Evolutionary conservation across 202 grass and related monocot genomes (phyloP), one percentile per base, ranked within the genome.

Genomic region (Digitaria exilis): DNA sequence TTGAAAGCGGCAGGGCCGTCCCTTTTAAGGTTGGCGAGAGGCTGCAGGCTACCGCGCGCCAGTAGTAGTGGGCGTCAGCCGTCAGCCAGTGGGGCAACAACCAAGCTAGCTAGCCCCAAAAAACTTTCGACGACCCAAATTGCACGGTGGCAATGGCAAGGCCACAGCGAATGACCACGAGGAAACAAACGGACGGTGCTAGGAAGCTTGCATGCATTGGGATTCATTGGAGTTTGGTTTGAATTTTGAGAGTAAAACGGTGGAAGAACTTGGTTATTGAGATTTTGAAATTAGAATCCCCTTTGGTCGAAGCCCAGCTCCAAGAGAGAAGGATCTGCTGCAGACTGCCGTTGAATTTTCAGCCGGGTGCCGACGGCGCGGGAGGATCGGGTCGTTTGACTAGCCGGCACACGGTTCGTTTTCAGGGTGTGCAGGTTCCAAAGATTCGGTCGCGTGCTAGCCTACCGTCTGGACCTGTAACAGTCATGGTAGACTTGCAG

Each of bases 1-100:
- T 85, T 85, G 77, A 39, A 80, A 71, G 82, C 56, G 82, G 52
- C 29, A 21, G 77, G 72, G 64, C 55, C 35, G 87, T 77, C 82
- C 71, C 76, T 85, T 89, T 89, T 81, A 81, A 77, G 82, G 54
- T 56, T 77, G 71, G 63, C 41, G 51, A 60, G 68, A 69, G 19
- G 75, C n/a, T n/a, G n/a, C n/a, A n/a, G n/a, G n/a, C 56, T 54
- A 9, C 54, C 5, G 39, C 28, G 30, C 43, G n/a, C 30, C 34
- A 4, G 39, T 30, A 6, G 18, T 34, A 46, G 48, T 84, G 82
- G 48, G 4, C 61, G 71, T 49, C 71, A 65, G 77, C 69, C 49
- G 60, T 45, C 81, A 57, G 77, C 84, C 61, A 35, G 52, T 80
- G 77, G 34, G 26, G 9, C 63, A 77, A 52, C 79, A 25, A 49